Evolutionary conservation across 179 eudicot genomes (phyloP), one percentile per base, ranked within the genome.

Genomic region (Drosera spatulata): DNA sequence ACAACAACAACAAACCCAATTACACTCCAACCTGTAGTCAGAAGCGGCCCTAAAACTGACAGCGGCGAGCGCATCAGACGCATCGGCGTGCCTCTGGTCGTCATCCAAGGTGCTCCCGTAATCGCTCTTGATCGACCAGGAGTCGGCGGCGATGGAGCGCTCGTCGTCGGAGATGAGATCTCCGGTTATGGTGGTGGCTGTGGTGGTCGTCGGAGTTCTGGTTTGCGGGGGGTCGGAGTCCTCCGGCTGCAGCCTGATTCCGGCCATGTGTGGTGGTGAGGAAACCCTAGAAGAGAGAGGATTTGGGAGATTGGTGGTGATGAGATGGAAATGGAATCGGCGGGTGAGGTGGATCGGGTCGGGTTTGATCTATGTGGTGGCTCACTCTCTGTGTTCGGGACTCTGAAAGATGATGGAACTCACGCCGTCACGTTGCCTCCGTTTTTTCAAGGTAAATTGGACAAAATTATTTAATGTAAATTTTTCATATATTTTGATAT

Each of bases 71-170:
- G 95, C 96, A 57, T 93, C 96, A 46, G 99, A 61, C 48, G 96
- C 99, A 61, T 89, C 99, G 55, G 96, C 96, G 59, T 93, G 96
- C 51, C 99, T 93, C 67, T 93, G 95, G 33, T 93, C 96, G 46
- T 93, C 96, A 15, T 93, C 99, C 53, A 93, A 81, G 41, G 95
- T 89, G 62, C 93, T 89, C 0, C 99, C 99, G 46, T 93, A 91
- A 58, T 93, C 99, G 73, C 95, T 93, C 76, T 93, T 93, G 8
- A 93, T 86, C 5, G 96, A 93, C 96, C 96, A 93, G 0, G 99
- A 89, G 67, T 93, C 96, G 1, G 96, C 99, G 51, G 99, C 90
- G 33, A 89, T 64, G 2, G 96, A 89, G 22, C 99, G 86, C 67
- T 89, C 99, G 58, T 93, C 96, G 64, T 89, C 99, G 65, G 99